These are phyloP conservation scores for Trichophyton simii DNA, from an alignment of 2,329 filamentous ascomycete species.

Conservation along the genomic window DNA sequence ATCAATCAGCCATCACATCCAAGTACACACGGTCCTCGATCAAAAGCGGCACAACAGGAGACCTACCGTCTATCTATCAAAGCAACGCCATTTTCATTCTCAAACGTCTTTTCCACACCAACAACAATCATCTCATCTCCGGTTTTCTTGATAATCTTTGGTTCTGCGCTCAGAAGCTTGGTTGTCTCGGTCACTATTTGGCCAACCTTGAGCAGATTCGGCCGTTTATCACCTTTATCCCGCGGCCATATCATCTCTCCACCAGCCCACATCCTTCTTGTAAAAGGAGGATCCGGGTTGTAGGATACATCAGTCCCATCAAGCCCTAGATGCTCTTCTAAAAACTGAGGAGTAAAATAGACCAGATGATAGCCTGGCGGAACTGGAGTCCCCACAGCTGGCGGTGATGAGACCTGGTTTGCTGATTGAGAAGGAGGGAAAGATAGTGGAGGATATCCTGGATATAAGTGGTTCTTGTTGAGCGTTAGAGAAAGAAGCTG, in stretches of 20 bases:
- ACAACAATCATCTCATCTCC: conserved; percentile 54
- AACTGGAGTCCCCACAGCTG: conserved; percentile 37
- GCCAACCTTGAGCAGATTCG: conserved; percentile 40
- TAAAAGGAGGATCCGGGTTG: conserved; percentile 49
- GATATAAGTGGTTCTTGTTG: conserved; percentile 35
- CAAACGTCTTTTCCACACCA: conserved; percentile 49
- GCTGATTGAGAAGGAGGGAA: conserved; percentile 9
- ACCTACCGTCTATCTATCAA: conserved; percentile 43
- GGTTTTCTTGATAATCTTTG: conserved; percentile 43
- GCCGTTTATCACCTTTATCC: conserved; percentile 18
- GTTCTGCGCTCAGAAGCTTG: conserved; percentile 39
- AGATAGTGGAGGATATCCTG: conserved; percentile 29
- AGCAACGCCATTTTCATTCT: conserved; percentile 39
- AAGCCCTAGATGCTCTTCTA: conserved; percentile 42
- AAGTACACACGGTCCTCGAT: background rate
- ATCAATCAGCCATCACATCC: background rate
- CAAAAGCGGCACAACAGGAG: background rate
- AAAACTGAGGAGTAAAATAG: conserved; percentile 49
- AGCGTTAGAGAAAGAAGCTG: conserved; percentile 50
- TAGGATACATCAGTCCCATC: conserved; percentile 52
- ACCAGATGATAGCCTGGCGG: conserved; percentile 51
- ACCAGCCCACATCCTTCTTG: conserved; percentile 56
- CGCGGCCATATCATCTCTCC: conserved; percentile 45
- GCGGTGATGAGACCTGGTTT: conserved; percentile 25
- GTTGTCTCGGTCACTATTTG: conserved; percentile 47